Conservation (phyloP, 2,329 filamentous ascomycete species). For the Fusarium sp. region DNA sequence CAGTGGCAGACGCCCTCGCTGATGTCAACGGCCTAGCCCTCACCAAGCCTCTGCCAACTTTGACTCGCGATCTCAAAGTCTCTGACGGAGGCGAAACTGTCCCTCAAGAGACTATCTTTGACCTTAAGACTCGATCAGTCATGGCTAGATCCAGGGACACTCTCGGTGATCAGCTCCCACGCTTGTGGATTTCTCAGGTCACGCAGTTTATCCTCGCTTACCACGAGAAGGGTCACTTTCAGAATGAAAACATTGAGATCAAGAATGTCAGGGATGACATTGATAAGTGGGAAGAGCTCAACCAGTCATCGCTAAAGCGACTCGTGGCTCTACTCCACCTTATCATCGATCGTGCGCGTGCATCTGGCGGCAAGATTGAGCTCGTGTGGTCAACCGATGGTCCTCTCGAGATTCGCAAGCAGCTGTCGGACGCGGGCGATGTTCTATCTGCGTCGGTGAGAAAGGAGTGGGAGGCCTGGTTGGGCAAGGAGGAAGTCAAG, state of each 20-base stretch:
- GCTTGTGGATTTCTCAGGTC: conserved; percentile 56
- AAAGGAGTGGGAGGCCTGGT: conserved; percentile 43
- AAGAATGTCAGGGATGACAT: conserved; percentile 48
- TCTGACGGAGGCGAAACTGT: conserved; percentile 41
- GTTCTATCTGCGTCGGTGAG: conserved; percentile 38
- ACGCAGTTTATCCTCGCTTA: conserved; percentile 56
- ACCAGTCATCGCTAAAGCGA: conserved; percentile 45
- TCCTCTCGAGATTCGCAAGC: conserved; percentile 42
- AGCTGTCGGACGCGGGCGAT: conserved; percentile 36
- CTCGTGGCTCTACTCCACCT: conserved; percentile 43
- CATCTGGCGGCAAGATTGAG: conserved; percentile 38
- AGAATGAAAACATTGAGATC: conserved; percentile 48
- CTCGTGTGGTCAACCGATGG: conserved; percentile 29
- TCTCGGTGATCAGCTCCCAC: conserved; percentile 53
- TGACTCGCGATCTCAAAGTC: conserved; percentile 20
- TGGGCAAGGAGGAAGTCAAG: conserved; percentile 5
- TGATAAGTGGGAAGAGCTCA: conserved; percentile 51
- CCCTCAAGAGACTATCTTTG: conserved; percentile 53
- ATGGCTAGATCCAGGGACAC: conserved; percentile 31
- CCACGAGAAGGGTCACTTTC: conserved; percentile 52
- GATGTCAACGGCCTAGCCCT: conserved; percentile 21
- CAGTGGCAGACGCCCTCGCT: not conserved
- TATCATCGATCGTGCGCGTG: conserved; percentile 24
- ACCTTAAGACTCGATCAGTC: conserved; percentile 58
- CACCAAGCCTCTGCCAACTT: not conserved